Evolutionary conservation across 179 eudicot genomes (phyloP), one percentile per base, ranked within the genome.

Genomic region (Nepenthes alata): DNA sequence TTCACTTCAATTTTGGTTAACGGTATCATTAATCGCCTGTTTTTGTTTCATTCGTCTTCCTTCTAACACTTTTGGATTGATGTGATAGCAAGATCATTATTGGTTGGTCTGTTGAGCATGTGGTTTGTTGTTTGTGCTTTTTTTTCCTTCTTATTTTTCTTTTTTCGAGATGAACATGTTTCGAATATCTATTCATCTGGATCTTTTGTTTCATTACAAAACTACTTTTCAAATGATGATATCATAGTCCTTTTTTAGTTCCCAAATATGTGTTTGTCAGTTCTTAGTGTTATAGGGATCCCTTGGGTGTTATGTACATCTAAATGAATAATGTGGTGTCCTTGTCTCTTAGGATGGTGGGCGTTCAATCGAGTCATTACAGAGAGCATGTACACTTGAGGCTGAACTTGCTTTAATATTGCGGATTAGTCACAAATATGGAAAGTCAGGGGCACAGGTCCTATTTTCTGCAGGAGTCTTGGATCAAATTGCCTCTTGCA

Each of bases 351-450:
- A 86, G 98, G 91, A 83, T 72, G 86, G 83, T 58, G 80, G 89
- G 57, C 81, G 73, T 53, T 82, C 95, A 47, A 71, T 86, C 72
- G 95, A 86, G 75, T 75, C 83, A 16, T 70, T 86, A 83, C 95
- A 91, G 77, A 85, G 89, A 70, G 77, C 90, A 50, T 89, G 85
- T 65, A 82, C 86, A 8, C 96, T 93, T 65, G 95, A 93, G 79
- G 98, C 98, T 37, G 89, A 86, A 77, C 87, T 93, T 63, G 81
- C 98, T 74, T 67, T 93, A 66, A 64, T 93, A 51, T 73, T 89
- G 65, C 87, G 98, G 68, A 81, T 89, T 55, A 86, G 96, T 71
- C 86, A 86, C 79, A 79, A 70, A 64, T 93, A 93, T 69, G 98
- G 96, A 55, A 85, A 81, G 76, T 74, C 91, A 47, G 96, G 98